A percentile compares a stretch with the other conserved stretches of the same genome.
Conservation (phyloP, 306 rosid genomes). For the Biancaea sappan region DNA sequence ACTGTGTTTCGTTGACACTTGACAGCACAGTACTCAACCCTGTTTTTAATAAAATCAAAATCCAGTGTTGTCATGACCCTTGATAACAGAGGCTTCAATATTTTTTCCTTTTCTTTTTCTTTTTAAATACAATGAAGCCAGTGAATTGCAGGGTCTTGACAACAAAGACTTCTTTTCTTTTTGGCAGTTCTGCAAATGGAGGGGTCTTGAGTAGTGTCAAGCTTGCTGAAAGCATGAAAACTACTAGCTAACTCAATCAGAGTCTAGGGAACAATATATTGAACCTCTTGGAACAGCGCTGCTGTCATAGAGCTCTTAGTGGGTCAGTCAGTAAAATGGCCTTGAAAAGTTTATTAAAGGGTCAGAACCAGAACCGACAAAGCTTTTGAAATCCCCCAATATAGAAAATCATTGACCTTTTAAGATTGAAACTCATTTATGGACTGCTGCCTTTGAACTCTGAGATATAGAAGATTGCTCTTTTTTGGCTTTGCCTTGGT, state of each 20-base stretch:
- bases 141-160: neutral
- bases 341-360: constrained; percentile 57
- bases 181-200: constrained; percentile 30
- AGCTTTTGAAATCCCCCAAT: constrained; percentile 74
- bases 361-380: constrained; percentile 72
- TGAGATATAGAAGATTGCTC: constrained; percentile 40
- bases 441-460: constrained; percentile 86
- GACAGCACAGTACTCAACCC: no score
- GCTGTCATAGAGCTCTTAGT: constrained; percentile 47
- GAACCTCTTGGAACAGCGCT: constrained; percentile 47
- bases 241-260: constrained; percentile 33
- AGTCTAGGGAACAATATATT: constrained; percentile 56
- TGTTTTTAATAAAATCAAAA: no score
- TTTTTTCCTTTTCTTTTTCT: no score
- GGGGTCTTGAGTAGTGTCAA: constrained; percentile 3
- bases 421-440: constrained; percentile 82
- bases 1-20: no score
- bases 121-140: neutral
- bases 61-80: no score
- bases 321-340: constrained; percentile 54
- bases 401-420: constrained; percentile 55
- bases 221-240: constrained; percentile 19
- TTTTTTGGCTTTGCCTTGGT: constrained; percentile 71
- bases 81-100: neutral
- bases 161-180: neutral